A percentile compares a stretch with the other conserved stretches of the same genome.
phyloP scores from a whole-genome alignment of 108 stramenopile genomes.

The Skeletonema tropicum region DNA sequence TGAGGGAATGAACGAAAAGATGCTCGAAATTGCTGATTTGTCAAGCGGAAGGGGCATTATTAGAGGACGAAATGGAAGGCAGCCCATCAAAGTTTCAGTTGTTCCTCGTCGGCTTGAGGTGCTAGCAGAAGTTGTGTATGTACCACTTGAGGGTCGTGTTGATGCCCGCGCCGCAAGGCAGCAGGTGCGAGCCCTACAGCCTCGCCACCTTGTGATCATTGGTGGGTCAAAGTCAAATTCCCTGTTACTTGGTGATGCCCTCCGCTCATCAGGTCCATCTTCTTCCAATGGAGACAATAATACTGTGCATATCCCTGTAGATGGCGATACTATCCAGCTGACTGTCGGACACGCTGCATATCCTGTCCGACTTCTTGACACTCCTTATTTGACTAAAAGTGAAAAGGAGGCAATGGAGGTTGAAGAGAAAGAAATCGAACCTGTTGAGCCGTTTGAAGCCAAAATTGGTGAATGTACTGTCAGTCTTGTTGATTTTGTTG shows the following conservation, averaged over 20 bases:
- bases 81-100: constrained; percentile 78
- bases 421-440: constrained; percentile 51
- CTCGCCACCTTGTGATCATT: constrained; percentile 82
- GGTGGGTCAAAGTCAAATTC: constrained; percentile 73
- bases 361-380: constrained; percentile 76
- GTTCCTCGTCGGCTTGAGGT: constrained; percentile 70
- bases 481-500: constrained; percentile 78
- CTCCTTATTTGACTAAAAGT: constrained; percentile 74
- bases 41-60: constrained; percentile 89
- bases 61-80: constrained; percentile 83
- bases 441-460: constrained; percentile 68
- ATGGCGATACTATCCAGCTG: constrained; percentile 71
- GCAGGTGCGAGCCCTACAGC: constrained; percentile 86
- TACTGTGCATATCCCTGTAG: constrained; percentile 51
- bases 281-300: constrained; percentile 6
- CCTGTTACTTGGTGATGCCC: constrained; percentile 64
- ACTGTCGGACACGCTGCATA: constrained; percentile 87
- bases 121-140: constrained; percentile 82
- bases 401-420: constrained; percentile 58
- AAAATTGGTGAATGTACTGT: constrained; percentile 88
- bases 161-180: constrained; percentile 86
- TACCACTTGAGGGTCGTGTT: constrained; percentile 82
- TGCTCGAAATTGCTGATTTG: constrained; percentile 78
- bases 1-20: constrained; percentile 64
- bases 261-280: constrained; percentile 40